Percentiles rank a stretch among this genome's conserved stretches.
phyloP scores from a whole-genome alignment of 2,329 filamentous ascomycete genomes.

The Huntiella abstrusa region DNA sequence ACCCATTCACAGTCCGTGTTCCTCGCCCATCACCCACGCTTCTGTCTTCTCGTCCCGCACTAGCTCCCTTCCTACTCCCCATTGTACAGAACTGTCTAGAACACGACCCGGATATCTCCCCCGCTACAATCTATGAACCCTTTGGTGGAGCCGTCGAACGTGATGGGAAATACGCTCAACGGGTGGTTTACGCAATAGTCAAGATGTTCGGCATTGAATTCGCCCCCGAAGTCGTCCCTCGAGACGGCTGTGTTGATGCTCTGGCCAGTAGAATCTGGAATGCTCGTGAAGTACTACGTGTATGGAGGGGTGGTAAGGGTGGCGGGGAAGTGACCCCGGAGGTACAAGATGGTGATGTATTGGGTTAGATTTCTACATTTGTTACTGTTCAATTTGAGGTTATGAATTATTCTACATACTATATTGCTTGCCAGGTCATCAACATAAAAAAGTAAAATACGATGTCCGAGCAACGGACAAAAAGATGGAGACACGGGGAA shows the following conservation, averaged over 20 bases:
- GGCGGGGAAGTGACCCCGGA: not conserved
- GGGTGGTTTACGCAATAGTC: constrained; percentile 84
- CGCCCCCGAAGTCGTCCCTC: constrained; percentile 75
- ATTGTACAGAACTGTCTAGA: constrained; percentile 87
- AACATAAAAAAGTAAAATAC: not conserved
- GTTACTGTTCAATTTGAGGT: not conserved
- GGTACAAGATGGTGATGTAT: constrained; percentile 18
- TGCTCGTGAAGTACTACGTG: constrained; percentile 80
- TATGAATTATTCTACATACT: not conserved
- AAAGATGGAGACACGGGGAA: constrained; percentile 9
- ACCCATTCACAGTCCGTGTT: constrained; percentile 82
- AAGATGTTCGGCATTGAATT: constrained; percentile 98
- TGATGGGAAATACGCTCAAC: constrained; percentile 71
- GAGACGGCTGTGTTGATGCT: constrained; percentile 78
- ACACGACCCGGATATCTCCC: constrained; percentile 76
- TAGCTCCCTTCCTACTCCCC: constrained; percentile 62
- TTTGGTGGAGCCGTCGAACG: constrained; percentile 76
- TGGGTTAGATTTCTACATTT: not conserved
- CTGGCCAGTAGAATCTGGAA: constrained; percentile 89
- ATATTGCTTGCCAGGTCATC: not conserved
- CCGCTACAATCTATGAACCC: constrained; percentile 54
- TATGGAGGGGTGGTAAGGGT: not conserved
- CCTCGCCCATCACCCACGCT: constrained; percentile 24
- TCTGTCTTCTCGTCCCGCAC: constrained; percentile 25
- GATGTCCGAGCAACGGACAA: not conserved